phyloP scores from a whole-genome alignment of 2,329 filamentous ascomycete genomes.

The Ophiobolus disseminans region DNA sequence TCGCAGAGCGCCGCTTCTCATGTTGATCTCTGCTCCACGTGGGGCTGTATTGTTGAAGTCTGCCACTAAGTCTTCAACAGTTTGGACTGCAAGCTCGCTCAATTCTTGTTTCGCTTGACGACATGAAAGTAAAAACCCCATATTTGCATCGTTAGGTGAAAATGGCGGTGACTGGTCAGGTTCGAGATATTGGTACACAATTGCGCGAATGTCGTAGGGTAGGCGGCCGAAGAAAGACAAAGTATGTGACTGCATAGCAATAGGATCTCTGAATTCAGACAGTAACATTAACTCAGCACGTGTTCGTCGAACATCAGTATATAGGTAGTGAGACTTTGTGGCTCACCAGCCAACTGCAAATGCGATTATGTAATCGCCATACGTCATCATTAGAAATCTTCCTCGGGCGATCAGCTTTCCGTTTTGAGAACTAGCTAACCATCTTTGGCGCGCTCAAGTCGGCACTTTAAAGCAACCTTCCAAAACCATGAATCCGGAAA shows the following conservation, averaged over 20 bases:
- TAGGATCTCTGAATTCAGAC: neutral
- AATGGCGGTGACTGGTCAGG: constrained; percentile 1
- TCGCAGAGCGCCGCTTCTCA: neutral
- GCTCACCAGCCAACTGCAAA: too few species aligned
- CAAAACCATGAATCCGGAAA: neutral
- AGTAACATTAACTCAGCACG: neutral
- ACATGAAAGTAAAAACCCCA: constrained; percentile 3
- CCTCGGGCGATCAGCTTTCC: neutral
- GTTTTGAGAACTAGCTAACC: neutral
- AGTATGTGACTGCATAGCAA: neutral
- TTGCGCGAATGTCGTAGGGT: constrained; percentile 8
- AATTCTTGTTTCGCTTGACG: constrained; percentile 5
- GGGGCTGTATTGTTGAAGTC: neutral
- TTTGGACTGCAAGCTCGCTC: neutral
- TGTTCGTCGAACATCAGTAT: neutral
- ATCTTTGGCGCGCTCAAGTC: neutral
- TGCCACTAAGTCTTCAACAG: neutral
- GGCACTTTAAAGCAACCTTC: neutral
- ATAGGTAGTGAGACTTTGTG: too few species aligned
- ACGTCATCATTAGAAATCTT: too few species aligned
- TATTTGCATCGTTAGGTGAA: neutral
- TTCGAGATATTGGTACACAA: constrained; percentile 4
- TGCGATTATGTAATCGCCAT: too few species aligned
- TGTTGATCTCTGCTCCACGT: neutral
- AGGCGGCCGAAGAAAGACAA: constrained; percentile 3